These are phyloP conservation scores for Aristolochia californica DNA, from an alignment of 164 flowering plant species.

Conservation along the genomic window DNA sequence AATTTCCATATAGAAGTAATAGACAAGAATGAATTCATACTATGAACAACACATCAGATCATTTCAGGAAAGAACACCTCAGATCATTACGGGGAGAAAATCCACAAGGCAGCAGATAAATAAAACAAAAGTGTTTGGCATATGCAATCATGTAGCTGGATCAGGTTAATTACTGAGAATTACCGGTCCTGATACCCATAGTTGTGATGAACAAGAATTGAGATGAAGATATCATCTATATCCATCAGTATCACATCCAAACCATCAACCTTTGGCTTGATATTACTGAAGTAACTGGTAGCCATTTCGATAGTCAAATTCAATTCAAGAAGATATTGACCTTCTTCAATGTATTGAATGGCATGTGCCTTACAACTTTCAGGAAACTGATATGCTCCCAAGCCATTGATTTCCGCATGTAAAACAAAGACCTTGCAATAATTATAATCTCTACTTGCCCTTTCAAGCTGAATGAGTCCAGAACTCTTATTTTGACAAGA, in stretches of 20 bases:
- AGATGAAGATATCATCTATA: conserved; percentile 32
- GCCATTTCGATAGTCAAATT: conserved; percentile 19
- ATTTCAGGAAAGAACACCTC: no score
- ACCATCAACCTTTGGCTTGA: conserved; percentile 26
- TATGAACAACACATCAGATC: no score
- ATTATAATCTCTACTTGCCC: conserved; percentile 14
- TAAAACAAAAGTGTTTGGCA: no score
- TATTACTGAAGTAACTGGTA: conserved; percentile 24
- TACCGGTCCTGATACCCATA: conserved; percentile 20
- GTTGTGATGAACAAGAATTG: conserved; percentile 6
- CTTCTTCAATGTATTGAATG: conserved; percentile 27
- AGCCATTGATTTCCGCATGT: conserved; percentile 42
- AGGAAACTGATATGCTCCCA: conserved; percentile 31
- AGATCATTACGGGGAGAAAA: no score
- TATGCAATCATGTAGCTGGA: no score
- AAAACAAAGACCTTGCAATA: conserved; percentile 32
- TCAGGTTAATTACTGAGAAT: conserved; percentile 1
- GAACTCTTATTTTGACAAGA: conserved; percentile 36
- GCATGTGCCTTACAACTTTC: conserved; percentile 30
- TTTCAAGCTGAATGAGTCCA: conserved; percentile 31
- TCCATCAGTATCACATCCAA: conserved; percentile 49
- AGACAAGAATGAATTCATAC: no score
- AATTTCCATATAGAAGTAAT: no score
- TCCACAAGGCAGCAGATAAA: no score
- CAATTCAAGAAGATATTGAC: conserved; percentile 39